Evolutionary conservation across 768 basidiomycete genomes (phyloP), one percentile per base, ranked within the genome.

Genomic region (Neoboletus brunneissimus): DNA sequence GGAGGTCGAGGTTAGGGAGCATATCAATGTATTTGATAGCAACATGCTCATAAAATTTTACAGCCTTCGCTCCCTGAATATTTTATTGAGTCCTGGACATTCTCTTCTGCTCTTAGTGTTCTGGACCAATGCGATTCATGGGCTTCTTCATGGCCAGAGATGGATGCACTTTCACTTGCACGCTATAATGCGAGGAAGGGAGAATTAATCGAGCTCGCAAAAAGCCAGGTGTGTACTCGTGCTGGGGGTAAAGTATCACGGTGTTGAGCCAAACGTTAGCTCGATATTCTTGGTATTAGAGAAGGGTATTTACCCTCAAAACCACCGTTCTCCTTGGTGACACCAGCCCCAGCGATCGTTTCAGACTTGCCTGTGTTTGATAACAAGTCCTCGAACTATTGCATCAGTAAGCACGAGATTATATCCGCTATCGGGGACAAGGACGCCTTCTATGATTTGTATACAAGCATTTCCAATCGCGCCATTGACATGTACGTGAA

Each of bases 61-160:
- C 56, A 86, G 82, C 68, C 64, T 34, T 78, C 76, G 5, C 74
- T 89, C 23, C 81, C 88, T 0, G 74, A 76, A 18, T 83, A 87
- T 65, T 97, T 96, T 68, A 77, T 97, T 34, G 91, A 97, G 67
- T 88, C 91, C 0, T 99, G 97, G 97, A 88, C 83, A 34, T 98
- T 93, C 72, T 92, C 90, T 18, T 92, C 94, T 0, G 86, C 92
- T 20, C 77, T 95, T 43, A 91, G 87, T 59, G 85, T 88, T 43
- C 84, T 94, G 27, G 86, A 91, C 13, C 86, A 87, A 61, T 91
- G 88, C 63, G 87, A 91, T 59, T 71, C 73, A 2, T 94, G 93
- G 91, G 79, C 81, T 12, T 68, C 74, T n/a, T 60, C 70, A 1
- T 72, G 77, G 56, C 54, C 59, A 22, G 74, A 77, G 23, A 67